Evolutionary conservation across 805 yeast genomes (phyloP).

Genomic region (Wickerhamiella spandovensis): DNA sequence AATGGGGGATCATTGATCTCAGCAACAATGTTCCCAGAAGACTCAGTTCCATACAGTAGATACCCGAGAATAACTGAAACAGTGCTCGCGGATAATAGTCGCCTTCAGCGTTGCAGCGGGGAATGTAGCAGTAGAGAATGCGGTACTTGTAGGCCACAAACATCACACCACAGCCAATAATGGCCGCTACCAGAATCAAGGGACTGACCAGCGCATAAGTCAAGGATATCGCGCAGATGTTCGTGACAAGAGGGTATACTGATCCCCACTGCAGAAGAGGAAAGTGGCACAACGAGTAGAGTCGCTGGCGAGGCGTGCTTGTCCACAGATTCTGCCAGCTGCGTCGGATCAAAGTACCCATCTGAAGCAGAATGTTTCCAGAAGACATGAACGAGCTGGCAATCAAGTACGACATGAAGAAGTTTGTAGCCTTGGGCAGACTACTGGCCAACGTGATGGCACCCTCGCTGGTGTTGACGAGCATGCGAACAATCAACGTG

Average conservation of each 20-base stretch:
- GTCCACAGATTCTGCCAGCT: constrained; percentile 29
- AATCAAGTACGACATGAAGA: constrained; percentile 65
- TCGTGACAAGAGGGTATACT: constrained; percentile 60
- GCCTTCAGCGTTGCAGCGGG: constrained; percentile 33
- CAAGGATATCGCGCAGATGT: constrained; percentile 63
- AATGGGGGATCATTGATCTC: constrained; percentile 39
- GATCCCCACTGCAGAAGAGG: constrained; percentile 63
- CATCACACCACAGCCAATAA: constrained; percentile 43
- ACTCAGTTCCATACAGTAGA: constrained; percentile 69
- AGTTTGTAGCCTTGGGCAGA: constrained; percentile 74
- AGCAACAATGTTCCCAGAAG: constrained; percentile 63
- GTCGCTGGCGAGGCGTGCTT: constrained; percentile 48
- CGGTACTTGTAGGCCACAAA: constrained; percentile 58
- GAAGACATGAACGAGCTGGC: constrained; percentile 64
- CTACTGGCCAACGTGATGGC: constrained; percentile 56
- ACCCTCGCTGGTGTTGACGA: constrained; percentile 18
- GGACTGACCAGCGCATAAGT: constrained; percentile 75
- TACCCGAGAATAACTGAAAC: constrained; percentile 64
- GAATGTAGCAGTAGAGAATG: constrained; percentile 36
- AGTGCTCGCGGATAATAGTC: constrained; percentile 60
- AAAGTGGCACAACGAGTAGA: constrained; percentile 31
- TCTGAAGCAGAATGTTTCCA: constrained; percentile 56
- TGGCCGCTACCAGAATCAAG: constrained; percentile 47
- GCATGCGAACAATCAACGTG: constrained; percentile 10
- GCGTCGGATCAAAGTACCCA: constrained; percentile 36